Evolutionary conservation across 1,284 basidiomycete species (phyloP).

Genomic region (Binderoboletus segoi): DNA sequence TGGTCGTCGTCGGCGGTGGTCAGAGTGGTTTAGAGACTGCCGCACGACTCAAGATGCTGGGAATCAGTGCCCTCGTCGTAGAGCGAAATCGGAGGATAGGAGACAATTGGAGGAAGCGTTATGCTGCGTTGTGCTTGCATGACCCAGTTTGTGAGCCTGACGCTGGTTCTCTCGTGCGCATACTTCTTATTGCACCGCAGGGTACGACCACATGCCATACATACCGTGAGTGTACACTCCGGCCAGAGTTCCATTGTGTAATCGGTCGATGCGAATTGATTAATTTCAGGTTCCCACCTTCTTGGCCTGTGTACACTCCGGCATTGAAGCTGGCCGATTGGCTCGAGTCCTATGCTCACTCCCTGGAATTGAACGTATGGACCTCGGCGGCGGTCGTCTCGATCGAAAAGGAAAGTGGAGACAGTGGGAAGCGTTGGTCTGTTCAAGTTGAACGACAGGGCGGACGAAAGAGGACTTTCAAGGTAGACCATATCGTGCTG

Average conservation of each 20-base stretch:
- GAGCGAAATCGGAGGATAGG: conserved; percentile 34
- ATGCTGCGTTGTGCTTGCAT: conserved; percentile 30
- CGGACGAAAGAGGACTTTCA: conserved; percentile 36
- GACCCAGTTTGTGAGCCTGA: conserved; percentile 35
- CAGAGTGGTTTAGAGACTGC: conserved; percentile 41
- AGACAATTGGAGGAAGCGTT: conserved; percentile 34
- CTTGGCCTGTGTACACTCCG: conserved; percentile 45
- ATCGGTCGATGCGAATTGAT: neutral
- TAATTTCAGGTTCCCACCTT: conserved; percentile 33
- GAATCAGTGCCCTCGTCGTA: conserved; percentile 39
- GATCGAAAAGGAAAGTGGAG: conserved; percentile 34
- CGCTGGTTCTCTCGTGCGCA: conserved; percentile 2
- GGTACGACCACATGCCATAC: conserved; percentile 40
- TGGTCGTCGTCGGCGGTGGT: conserved; percentile 46
- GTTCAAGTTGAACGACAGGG: conserved; percentile 38
- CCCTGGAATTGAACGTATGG: conserved; percentile 52
- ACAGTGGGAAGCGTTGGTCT: conserved; percentile 41
- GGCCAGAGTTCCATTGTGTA: neutral
- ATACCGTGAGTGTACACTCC: conserved; percentile 33
- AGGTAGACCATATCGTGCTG: conserved; percentile 41
- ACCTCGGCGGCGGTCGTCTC: conserved; percentile 38
- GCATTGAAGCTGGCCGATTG: conserved; percentile 50
- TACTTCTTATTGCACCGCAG: conserved; percentile 10
- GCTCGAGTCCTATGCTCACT: conserved; percentile 49
- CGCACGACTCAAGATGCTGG: conserved; percentile 46